These are phyloP conservation scores for Nicotiana benthamiana DNA, from an alignment of 257 asterid species.

Conservation along the genomic window DNA sequence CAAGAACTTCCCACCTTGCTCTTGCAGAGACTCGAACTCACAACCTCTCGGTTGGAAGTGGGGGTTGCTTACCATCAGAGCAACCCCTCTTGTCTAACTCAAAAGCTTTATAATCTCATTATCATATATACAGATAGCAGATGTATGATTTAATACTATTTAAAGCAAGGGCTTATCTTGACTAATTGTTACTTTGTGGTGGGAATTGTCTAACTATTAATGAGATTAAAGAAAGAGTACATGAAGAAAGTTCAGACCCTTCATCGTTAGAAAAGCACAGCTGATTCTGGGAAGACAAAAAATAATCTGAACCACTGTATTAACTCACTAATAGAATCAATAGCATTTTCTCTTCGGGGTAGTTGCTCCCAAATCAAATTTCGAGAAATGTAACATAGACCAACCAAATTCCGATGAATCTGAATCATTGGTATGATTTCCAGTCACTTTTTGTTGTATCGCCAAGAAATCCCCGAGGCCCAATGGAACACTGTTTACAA, in stretches of 20 bases:
- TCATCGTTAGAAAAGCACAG: background rate
- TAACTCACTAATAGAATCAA: background rate
- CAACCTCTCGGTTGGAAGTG: no score
- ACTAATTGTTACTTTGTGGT: background rate
- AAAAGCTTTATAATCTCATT: background rate
- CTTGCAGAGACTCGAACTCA: no score
- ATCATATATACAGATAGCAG: background rate
- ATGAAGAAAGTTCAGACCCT: background rate
- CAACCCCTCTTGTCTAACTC: no score
- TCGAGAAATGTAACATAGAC: background rate
- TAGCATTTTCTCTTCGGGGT: background rate
- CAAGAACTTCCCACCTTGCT: no score
- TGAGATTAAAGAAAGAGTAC: background rate
- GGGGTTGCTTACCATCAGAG: no score
- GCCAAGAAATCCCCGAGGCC: background rate
- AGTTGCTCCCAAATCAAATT: background rate
- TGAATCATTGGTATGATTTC: background rate
- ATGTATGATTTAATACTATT: background rate
- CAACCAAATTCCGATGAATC: background rate
- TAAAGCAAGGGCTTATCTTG: background rate
- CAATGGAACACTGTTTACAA: background rate
- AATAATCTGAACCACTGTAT: background rate
- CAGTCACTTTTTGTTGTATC: background rate
- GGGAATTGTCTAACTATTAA: background rate
- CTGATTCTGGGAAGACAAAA: background rate